These are phyloP conservation scores for Auricularia heimuer DNA, from an alignment of 768 basidiomycete genomes.

Conservation along the genomic window DNA sequence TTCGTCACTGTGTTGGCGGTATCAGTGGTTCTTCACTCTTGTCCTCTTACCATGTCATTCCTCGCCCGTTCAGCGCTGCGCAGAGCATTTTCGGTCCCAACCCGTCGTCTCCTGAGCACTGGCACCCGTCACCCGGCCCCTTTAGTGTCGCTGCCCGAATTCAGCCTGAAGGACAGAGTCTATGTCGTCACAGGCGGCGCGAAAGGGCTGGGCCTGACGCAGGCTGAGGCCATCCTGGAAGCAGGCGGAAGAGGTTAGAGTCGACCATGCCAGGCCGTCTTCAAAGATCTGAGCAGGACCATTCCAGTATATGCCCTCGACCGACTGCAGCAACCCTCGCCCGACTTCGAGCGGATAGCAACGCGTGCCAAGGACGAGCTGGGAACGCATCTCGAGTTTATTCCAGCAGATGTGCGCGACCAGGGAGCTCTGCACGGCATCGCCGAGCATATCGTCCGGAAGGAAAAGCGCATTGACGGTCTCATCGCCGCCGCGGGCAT, in stretches of 20 bases:
- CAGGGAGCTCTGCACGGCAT: constrained; percentile 50
- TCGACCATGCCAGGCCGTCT: too few species aligned
- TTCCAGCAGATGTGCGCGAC: constrained; percentile 53
- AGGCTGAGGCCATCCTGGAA: constrained; percentile 65
- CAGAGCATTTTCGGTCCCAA: too few species aligned
- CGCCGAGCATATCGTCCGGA: constrained; percentile 49
- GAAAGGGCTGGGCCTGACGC: constrained; percentile 72
- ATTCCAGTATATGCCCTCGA: constrained; percentile 14
- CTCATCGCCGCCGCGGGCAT: constrained; percentile 75
- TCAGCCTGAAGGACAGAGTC: constrained; percentile 24
- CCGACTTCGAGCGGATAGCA: constrained; percentile 10
- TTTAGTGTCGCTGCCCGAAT: constrained; percentile 7
- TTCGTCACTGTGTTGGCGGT: too few species aligned
- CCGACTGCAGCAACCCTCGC: constrained; percentile 8
- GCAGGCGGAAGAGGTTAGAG: constrained; percentile 42
- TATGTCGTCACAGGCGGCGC: constrained; percentile 53
- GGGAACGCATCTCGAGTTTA: constrained; percentile 44
- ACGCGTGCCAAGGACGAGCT: background rate
- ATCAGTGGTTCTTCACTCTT: too few species aligned
- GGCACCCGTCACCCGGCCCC: too few species aligned
- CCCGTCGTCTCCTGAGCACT: too few species aligned
- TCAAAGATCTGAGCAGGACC: too few species aligned
- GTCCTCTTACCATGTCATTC: too few species aligned
- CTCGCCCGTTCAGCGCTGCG: too few species aligned
- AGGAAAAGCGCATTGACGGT: constrained; percentile 62